Percentiles rank a stretch among this genome's conserved stretches.
Conservation (phyloP, 495 filamentous ascomycete genomes). For the Lineolata rhizophorae region DNA sequence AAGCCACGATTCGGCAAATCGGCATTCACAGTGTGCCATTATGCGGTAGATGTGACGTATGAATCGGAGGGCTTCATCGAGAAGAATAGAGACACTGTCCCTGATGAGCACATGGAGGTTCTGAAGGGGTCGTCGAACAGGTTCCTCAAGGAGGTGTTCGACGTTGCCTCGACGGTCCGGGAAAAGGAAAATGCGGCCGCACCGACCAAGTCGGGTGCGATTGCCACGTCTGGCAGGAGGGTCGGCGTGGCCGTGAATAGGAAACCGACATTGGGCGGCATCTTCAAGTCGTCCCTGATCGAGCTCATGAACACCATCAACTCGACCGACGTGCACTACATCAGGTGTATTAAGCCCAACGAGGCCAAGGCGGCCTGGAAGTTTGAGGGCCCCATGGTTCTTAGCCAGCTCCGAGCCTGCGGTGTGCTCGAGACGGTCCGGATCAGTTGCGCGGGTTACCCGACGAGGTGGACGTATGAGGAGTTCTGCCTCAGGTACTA, state of each 20-base stretch:
- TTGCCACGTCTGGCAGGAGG: conserved; percentile 47
- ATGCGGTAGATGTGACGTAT: conserved; percentile 95
- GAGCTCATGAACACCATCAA: conserved; percentile 97
- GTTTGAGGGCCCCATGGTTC: conserved; percentile 97
- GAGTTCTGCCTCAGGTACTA: conserved; percentile 97
- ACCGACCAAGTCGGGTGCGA: conserved; percentile 34
- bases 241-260: conserved; percentile 80
- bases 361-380: conserved; percentile 95
- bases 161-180: conserved; percentile 61
- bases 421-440: conserved; percentile 97
- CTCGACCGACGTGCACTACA: conserved; percentile 95
- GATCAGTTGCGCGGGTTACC: conserved; percentile 95
- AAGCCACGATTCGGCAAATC: conserved; percentile 96
- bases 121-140: conserved; percentile 62
- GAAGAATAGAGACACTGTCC: conserved; percentile 97
- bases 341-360: conserved; percentile 98
- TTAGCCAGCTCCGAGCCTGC: conserved; percentile 91
- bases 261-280: conserved; percentile 92
- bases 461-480: conserved; percentile 96
- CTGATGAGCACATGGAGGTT: conserved; percentile 92
- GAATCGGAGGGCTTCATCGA: conserved; percentile 99
- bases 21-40: conserved; percentile 95
- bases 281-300: conserved; percentile 95
- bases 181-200: conserved; percentile 71
- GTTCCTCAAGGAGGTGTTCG: conserved; percentile 70